Conservation (phyloP, 306 rosid species). For the Sesbania bispinosa region DNA sequence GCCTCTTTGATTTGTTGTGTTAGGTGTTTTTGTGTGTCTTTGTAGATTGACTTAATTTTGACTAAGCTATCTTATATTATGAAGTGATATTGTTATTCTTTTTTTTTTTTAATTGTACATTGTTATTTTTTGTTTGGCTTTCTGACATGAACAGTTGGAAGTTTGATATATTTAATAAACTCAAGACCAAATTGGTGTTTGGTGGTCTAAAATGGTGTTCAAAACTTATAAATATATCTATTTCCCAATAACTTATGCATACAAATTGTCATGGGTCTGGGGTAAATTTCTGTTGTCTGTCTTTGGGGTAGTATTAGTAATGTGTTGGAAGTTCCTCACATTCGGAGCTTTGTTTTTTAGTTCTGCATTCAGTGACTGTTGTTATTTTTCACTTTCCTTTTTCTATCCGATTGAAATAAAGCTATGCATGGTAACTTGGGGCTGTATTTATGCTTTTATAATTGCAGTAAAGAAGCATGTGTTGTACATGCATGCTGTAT, state of each 20-base stretch:
- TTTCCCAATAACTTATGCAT: background rate
- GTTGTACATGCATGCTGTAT: conserved; percentile 3
- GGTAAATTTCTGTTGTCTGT: no score
- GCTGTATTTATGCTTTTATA: background rate
- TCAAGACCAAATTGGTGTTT: background rate
- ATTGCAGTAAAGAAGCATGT: conserved; percentile 19
- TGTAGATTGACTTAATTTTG: conserved; percentile 9
- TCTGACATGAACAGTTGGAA: background rate
- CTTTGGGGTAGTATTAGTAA: no score
- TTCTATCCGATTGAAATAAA: conserved; percentile 5
- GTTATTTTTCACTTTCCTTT: conserved; percentile 4
- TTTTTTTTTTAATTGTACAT: no score
- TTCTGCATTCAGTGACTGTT: background rate
- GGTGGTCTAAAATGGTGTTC: background rate
- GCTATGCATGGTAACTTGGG: background rate
- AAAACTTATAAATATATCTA: background rate
- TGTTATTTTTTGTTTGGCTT: background rate
- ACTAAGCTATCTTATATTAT: background rate
- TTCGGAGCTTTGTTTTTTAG: background rate
- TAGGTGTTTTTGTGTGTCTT: background rate
- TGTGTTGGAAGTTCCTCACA: background rate
- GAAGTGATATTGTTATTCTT: background rate
- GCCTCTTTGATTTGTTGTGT: background rate
- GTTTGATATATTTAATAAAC: background rate
- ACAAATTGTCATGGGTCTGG: background rate